Evolutionary conservation across 192 early-diverging fungal genomes (phyloP).

Genomic region (Coemansia sp.): DNA sequence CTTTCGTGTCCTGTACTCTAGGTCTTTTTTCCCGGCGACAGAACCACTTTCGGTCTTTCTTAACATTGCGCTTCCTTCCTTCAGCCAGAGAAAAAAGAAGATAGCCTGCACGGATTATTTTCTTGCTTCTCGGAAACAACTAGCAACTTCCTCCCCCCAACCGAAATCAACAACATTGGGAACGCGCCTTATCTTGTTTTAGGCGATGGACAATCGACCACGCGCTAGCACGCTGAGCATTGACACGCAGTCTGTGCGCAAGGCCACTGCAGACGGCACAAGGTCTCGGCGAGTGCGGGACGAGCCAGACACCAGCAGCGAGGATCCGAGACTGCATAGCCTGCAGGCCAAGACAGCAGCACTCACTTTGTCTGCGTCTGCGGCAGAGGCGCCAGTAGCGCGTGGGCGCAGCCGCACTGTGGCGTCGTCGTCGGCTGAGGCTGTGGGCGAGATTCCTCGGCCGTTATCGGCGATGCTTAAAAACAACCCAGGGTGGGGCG

Average conservation of each 20-base stretch:
- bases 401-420: conserved; percentile 45
- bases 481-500: background rate
- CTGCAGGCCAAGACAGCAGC: conserved; percentile 23
- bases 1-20: conserved; percentile 7
- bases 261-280: background rate
- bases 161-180: background rate
- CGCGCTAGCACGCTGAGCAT: conserved; percentile 46
- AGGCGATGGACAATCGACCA: conserved; percentile 9
- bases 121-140: background rate
- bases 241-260: conserved; percentile 14
- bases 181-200: background rate
- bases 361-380: background rate
- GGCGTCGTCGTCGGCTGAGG: background rate
- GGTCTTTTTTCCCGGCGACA: background rate
- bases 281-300: conserved; percentile 21
- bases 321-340: conserved; percentile 8
- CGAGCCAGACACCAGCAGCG: conserved; percentile 8
- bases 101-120: background rate
- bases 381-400: conserved; percentile 10
- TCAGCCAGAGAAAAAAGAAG: background rate
- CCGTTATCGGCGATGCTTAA: background rate
- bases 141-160: background rate
- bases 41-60: background rate
- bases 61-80: background rate
- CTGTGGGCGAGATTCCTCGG: background rate